Base-by-base conservation (phyloP, 73 alveolate genomes). In the Paramecium caudatum region DNA sequence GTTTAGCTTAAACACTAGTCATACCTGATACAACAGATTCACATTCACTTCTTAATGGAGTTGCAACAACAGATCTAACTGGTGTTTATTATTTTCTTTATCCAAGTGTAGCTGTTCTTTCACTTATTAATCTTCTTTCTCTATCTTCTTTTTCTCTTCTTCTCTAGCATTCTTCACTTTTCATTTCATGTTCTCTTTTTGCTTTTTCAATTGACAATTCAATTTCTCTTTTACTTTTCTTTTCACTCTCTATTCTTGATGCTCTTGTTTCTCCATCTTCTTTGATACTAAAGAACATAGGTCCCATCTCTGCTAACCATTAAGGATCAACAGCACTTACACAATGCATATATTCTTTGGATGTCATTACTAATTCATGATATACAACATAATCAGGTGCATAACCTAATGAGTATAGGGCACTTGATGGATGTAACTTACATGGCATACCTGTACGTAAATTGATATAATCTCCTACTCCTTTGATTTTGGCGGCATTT, bases 321-420 rank as follows among this genome's bases (percentile, higher is more conserved):
- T 94, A 93, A 34, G 99, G 99, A 61, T 98, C 99, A 32, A 98
- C 99, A 30, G 99, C 99, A 3, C 99, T 98, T 32, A 98, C 99
- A 61, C 98, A 96, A 83, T 97, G 98, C 99, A 98, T 98, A 91
- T 98, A 98, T 91, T 97, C 99, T 93, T 97, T 98, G 17, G 98
- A 93, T n/a, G 99, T 98, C 99, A 97, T 96, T 7, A 97, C 97
- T 74, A 98, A 93, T 93, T 98, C 99, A 93, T 98, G 99, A 92
- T 98, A 98, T 36, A 98, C 99, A 17, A 98, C 99, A 91, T 98
- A 98, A 91, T 98, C 99, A n/a, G 99, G 99, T 16, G 99, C 98
- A 93, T 98, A 98, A 55, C 99, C 99, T 25, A 98, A 94, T 47
- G 99, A 97, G 88, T 96, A 98, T 63, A 98, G 91, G 3, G 99